These are phyloP conservation scores for Rhodomyrtus tomentosa DNA, from an alignment of 345 rosid species.

Conservation along the genomic window DNA sequence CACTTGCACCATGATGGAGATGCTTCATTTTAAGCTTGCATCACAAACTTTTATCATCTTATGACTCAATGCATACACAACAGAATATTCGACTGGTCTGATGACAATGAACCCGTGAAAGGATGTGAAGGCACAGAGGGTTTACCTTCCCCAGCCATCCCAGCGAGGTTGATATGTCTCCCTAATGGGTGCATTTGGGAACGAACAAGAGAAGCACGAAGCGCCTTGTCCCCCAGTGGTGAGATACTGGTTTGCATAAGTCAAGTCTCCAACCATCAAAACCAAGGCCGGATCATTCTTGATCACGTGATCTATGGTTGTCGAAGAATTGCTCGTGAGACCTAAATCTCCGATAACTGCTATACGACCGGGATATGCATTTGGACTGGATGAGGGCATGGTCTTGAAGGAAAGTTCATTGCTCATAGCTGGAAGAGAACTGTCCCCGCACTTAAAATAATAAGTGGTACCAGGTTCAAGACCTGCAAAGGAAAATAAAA, in stretches of 20 bases:
- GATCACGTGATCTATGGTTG: conserved; percentile 56
- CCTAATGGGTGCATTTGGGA: conserved; percentile 66
- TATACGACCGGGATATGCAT: conserved; percentile 49
- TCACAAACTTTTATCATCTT: background rate
- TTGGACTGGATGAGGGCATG: conserved; percentile 32
- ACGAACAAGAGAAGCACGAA: conserved; percentile 60
- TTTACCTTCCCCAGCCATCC: conserved; percentile 95
- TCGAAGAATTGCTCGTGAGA: conserved; percentile 68
- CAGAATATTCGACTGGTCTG: background rate
- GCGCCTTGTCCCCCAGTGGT: conserved; percentile 71
- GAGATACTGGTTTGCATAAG: conserved; percentile 75
- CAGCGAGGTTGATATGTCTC: conserved; percentile 92
- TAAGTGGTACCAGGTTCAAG: conserved; percentile 54
- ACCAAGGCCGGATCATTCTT: conserved; percentile 60
- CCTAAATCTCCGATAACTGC: conserved; percentile 80
- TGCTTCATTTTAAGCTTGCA: background rate
- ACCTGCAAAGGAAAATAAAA: conserved; percentile 17
- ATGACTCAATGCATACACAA: background rate
- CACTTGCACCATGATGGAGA: background rate
- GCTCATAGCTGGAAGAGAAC: conserved; percentile 69
- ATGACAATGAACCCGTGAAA: background rate
- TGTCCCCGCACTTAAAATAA: conserved; percentile 66
- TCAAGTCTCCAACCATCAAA: conserved; percentile 69
- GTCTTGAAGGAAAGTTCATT: conserved; percentile 45
- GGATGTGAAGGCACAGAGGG: background rate